Percentiles rank a stretch among this genome's conserved stretches.
Evolutionary conservation across 139 green algal genomes (phyloP).

Genomic region (Chlorella ohadii): DNA sequence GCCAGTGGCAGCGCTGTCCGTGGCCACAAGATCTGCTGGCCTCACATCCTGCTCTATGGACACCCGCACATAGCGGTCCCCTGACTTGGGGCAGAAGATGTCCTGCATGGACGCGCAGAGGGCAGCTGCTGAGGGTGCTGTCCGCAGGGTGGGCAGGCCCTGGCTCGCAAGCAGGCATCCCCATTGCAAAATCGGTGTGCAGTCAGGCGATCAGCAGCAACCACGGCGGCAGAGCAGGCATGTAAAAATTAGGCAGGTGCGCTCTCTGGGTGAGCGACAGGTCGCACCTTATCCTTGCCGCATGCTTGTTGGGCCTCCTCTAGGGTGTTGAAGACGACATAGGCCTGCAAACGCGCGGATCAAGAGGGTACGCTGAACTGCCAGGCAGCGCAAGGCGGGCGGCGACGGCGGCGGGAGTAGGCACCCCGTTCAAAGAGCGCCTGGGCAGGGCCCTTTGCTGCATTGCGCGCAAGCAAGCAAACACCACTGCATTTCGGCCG

Average conservation of each 20-base stretch:
- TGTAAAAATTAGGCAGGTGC: too few species aligned
- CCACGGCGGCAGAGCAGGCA: not conserved
- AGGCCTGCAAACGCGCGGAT: conserved; percentile 56
- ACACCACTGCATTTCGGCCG: not conserved
- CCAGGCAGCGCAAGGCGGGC: not conserved
- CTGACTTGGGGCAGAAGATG: conserved; percentile 76
- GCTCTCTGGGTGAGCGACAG: not conserved
- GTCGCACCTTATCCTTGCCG: conserved; percentile 61
- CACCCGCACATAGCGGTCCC: conserved; percentile 78
- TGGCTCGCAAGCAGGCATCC: too few species aligned
- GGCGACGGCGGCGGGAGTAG: not conserved
- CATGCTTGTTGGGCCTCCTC: conserved; percentile 66
- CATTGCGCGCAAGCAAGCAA: too few species aligned
- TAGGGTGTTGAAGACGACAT: conserved; percentile 65
- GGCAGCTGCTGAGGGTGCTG: too few species aligned
- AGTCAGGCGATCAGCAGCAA: not conserved
- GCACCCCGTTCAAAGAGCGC: not conserved
- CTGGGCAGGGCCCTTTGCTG: too few species aligned
- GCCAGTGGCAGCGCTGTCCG: not conserved
- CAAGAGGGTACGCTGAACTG: too few species aligned
- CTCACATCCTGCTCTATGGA: conserved; percentile 69
- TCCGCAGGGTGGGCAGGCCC: too few species aligned
- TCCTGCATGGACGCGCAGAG: conserved; percentile 40
- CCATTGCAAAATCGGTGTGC: too few species aligned
- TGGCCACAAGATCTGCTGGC: conserved; percentile 60